phyloP scores from a whole-genome alignment of 202 grass and related monocot species.

The Panicum hallii region DNA sequence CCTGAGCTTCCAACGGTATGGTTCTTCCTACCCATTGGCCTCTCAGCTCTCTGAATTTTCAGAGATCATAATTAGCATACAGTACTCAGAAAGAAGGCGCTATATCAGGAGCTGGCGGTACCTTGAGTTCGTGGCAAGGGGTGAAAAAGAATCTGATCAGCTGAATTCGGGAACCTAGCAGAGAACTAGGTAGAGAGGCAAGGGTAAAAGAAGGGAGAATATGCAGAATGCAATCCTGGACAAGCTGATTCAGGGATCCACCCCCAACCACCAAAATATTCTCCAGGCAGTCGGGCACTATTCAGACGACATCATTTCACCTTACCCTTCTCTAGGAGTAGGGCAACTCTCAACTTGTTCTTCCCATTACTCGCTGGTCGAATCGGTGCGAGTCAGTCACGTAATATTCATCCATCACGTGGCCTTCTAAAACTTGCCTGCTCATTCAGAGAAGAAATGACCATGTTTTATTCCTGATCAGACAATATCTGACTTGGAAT shows the following conservation, averaged over 20 bases:
- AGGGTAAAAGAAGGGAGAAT: neutral
- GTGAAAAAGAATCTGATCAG: neutral
- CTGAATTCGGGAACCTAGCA: neutral
- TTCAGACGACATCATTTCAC: conserved; percentile 1
- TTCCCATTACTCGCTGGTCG: neutral
- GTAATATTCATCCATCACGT: conserved; percentile 36
- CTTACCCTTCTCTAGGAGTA: conserved; percentile 11
- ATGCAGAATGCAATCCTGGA: conserved; percentile 23
- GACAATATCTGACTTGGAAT: too few species aligned
- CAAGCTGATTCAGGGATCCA: conserved; percentile 57
- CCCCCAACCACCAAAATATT: neutral
- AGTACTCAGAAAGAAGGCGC: neutral
- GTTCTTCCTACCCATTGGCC: neutral
- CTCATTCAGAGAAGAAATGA: neutral
- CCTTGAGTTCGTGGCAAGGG: neutral
- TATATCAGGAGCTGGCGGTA: neutral
- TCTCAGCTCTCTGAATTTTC: neutral
- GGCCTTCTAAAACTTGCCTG: neutral
- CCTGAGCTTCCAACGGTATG: neutral
- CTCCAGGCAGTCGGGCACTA: neutral
- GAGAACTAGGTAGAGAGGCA: neutral
- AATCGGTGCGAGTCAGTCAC: conserved; percentile 29
- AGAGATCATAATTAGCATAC: neutral
- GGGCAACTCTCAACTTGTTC: conserved; percentile 11
- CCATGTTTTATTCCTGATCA: too few species aligned